Evolutionary conservation across 164 flowering plant genomes (phyloP), one percentile per base, ranked within the genome.

Genomic region (Umbilicus rupestris): DNA sequence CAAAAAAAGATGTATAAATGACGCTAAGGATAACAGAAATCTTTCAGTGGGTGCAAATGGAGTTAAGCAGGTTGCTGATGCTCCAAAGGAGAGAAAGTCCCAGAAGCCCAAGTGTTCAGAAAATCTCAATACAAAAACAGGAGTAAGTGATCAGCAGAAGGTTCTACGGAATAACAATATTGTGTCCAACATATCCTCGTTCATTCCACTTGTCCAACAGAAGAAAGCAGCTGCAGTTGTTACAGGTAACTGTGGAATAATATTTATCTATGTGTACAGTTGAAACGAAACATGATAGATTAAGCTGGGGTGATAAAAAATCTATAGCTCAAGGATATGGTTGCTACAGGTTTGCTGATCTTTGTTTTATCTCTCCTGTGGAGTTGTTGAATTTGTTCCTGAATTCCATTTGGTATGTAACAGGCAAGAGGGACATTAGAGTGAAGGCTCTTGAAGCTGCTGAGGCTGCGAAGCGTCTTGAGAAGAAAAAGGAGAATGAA

Each of bases 371-470:
- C n/a, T n/a, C n/a, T n/a, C n/a, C n/a, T n/a, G n/a, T n/a, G n/a
- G n/a, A n/a, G 7, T 29, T 65, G 8, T 16, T 39, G 37, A 49
- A 47, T 67, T 28, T 20, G 19, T 33, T 66, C 47, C 30, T 50
- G 17, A 39, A n/a, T 63, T 31, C 31, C 37, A 71, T 70, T 50
- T 71, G 66, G 42, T 66, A 31, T 37, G 31, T 57, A 66, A 7
- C 50, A 94, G 97, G 85, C 42, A 95, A 87, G 83, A 85, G 92
- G 73, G 97, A 92, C 45, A 66, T 87, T 42, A 89, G 85, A 78
- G 94, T 95, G 69, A 95, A 85, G 80, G 88, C 97, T 49, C 78
- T 95, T 60, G 94, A 92, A 76, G 84, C 84, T 72, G 99, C 99
- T 66, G 96, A 83, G 71, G 88, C 88, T 75, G 88, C 91, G 63